Percentiles rank a stretch among this genome's conserved stretches.
Evolutionary conservation across 768 basidiomycete genomes (phyloP).

Genomic region (Suillus lakei): DNA sequence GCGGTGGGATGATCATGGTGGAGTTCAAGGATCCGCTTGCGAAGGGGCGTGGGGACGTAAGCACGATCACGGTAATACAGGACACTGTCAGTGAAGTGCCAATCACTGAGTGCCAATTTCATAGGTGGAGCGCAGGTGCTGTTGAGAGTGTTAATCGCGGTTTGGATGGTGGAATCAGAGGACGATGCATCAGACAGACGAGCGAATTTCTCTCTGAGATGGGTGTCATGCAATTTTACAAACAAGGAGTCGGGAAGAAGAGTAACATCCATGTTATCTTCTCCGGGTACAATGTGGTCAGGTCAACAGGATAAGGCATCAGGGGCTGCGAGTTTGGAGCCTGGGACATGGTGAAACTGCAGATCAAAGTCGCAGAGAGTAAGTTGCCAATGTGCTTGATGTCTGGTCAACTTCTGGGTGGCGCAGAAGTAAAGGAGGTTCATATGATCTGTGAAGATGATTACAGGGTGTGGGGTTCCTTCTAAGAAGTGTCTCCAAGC

Average conservation of each 20-base stretch:
- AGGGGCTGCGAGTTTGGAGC: accelerated
- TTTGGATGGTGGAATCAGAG: background rate
- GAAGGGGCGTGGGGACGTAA: background rate
- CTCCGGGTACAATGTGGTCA: background rate
- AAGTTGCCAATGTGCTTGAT: background rate
- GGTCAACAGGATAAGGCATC: background rate
- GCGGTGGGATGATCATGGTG: no score
- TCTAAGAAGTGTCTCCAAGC: no score
- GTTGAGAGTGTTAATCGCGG: background rate
- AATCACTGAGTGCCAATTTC: background rate
- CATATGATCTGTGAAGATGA: no score
- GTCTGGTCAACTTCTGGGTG: background rate
- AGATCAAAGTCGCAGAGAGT: background rate
- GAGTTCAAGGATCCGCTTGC: no score
- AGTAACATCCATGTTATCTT: background rate
- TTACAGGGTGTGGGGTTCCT: no score
- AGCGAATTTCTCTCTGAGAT: background rate
- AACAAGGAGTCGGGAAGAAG: background rate
- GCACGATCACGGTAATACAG: background rate
- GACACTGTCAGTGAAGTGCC: background rate
- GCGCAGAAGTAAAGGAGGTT: background rate
- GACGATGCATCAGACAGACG: background rate
- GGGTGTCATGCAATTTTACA: background rate
- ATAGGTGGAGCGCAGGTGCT: no score
- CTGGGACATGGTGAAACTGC: background rate